Percentiles rank a stretch among this genome's conserved stretches.
These are phyloP conservation scores for Hypomyces perniciosus DNA, from an alignment of 2,329 filamentous ascomycete genomes.

Conservation along the genomic window DNA sequence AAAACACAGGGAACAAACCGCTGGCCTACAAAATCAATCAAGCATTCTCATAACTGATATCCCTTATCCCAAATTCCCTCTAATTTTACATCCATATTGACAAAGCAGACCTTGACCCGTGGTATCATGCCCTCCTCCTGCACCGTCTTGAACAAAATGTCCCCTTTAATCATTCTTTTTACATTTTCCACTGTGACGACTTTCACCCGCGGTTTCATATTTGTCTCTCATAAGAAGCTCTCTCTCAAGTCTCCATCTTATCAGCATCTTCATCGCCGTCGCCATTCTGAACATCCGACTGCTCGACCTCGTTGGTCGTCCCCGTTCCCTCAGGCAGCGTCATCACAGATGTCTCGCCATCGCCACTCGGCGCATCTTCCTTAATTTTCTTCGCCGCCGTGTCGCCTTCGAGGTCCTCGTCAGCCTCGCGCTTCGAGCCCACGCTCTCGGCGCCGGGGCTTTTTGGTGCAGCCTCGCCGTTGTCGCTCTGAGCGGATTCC, in stretches of 20 bases:
- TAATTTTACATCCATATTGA: neutral
- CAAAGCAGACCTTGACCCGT: neutral
- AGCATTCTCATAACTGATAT: neutral
- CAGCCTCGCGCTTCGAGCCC: constrained; percentile 52
- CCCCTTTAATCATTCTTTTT: no score
- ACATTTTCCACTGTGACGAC: no score
- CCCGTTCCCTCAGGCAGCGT: constrained; percentile 2
- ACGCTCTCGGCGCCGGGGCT: constrained; percentile 26
- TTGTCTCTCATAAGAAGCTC: no score
- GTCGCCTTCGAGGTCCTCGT: constrained; percentile 38
- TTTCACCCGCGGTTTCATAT: no score
- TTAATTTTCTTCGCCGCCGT: constrained; percentile 44
- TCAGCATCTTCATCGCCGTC: neutral
- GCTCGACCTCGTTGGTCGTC: neutral
- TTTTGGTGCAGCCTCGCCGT: constrained; percentile 21
- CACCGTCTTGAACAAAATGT: neutral
- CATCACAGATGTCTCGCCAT: constrained; percentile 11
- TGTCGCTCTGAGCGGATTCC: constrained; percentile 18
- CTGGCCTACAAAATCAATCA: no score
- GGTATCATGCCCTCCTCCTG: neutral
- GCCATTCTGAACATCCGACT: neutral
- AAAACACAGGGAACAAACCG: neutral
- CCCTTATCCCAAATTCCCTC: neutral
- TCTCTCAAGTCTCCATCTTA: neutral
- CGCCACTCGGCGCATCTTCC: constrained; percentile 30